Base-by-base conservation (phyloP, 306 rosid species). In the Gleditsia sinensis region DNA sequence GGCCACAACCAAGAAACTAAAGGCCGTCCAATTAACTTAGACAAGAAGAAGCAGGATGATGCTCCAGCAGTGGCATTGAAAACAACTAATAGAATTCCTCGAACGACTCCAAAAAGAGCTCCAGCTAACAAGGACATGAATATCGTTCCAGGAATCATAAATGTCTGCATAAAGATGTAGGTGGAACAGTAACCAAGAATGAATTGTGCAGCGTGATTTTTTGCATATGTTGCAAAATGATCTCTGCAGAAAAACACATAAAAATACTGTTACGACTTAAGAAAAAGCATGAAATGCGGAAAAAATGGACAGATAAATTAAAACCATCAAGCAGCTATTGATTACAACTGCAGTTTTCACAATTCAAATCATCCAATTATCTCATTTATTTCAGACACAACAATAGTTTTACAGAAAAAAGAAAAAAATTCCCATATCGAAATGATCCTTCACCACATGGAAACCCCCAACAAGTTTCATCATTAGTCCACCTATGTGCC, bases 111-210 rank as follows among this genome's bases (percentile, higher is more conserved):
- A 61, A 94, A 94, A 56, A 94, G 97, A 30, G 98, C 97, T 75
- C 98, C 98, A 55, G 96, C 98, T 16, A 94, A 83, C 79, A 94
- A 82, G 46, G 98, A 94, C 97, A 94, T 86, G 83, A 94, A 91
- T 67, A 94, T 88, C 32, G 98, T 94, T 56, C 98, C 97, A 0
- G 98, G 97, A 81, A 94, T 94, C 97, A 94, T 94, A 75, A 94
- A 94, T 11, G 97, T 94, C 84, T 94, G 98, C 98, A 94, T 94
- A 84, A 94, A 94, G 76, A 94, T 94, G 84, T 91, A 94, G 4
- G 89, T 94, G 59, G 97, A 91, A 80, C 96, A 94, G 84, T 91
- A 94, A 21, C 97, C 96, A 46, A 91, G 85, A 72, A 91, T 91
- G 78, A 94, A 94, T 69, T 78, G 92, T 12, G 89, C 89, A 2